A percentile compares a stretch with the other conserved stretches of the same genome.
phyloP scores from a whole-genome alignment of 73 alveolate genomes.

The Paramecium primaurelia region DNA sequence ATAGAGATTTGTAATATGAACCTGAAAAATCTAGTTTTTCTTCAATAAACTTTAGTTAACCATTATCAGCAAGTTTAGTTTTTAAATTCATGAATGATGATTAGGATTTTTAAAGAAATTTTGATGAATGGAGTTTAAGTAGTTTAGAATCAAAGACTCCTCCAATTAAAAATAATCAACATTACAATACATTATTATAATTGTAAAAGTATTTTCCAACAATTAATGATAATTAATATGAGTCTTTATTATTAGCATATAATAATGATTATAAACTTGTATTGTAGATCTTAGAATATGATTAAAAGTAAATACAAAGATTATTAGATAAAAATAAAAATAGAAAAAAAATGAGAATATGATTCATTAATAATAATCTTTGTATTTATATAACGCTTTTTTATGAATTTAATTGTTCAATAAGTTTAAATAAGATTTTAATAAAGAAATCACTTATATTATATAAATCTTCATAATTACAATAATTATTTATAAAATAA shows the following conservation, averaged over 20 bases:
- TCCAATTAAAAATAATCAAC: not conserved
- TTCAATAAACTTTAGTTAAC: not conserved
- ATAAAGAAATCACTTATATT: too few species aligned
- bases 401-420: not conserved
- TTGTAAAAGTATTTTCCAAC: not conserved
- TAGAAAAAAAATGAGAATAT: not conserved
- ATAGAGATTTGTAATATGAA: not conserved
- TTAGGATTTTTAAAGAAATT: not conserved
- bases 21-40: not conserved
- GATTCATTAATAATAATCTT: not conserved
- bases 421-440: too few species aligned
- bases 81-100: not conserved
- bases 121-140: conserved; percentile 3
- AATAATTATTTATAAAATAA: too few species aligned
- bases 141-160: not conserved
- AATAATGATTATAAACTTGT: not conserved
- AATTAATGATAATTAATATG: not conserved
- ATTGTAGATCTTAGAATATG: not conserved
- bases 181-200: not conserved
- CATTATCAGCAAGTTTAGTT: not conserved
- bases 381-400: not conserved
- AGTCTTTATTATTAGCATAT: not conserved
- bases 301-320: not conserved
- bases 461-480: too few species aligned
- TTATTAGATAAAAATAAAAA: not conserved